These are phyloP conservation scores for Quillaja saponaria DNA, from an alignment of 306 rosid species.

Conservation along the genomic window DNA sequence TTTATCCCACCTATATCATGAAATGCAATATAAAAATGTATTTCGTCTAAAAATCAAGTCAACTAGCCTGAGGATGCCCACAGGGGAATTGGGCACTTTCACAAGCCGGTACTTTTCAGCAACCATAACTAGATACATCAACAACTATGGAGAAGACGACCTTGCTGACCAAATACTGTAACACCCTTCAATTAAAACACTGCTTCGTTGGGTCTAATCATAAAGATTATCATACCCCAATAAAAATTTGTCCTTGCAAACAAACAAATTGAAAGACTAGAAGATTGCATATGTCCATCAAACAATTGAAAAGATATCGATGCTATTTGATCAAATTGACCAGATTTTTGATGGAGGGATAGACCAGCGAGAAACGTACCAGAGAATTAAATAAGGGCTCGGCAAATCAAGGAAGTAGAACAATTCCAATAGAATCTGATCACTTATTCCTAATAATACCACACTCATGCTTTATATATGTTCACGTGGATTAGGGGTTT, in stretches of 20 bases:
- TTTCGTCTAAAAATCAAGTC: constrained; percentile 31
- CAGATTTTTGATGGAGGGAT: background rate
- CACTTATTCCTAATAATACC: no score
- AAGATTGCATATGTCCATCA: no score
- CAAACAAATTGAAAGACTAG: background rate
- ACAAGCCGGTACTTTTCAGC: constrained; percentile 55
- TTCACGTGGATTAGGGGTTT: no score
- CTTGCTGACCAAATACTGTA: constrained; percentile 14
- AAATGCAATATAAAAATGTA: constrained; percentile 32
- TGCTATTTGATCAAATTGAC: background rate
- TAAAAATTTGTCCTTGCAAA: background rate
- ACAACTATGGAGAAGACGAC: constrained; percentile 38
- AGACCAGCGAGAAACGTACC: constrained; percentile 16
- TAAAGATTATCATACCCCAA: constrained; percentile 15
- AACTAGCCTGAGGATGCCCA: constrained; percentile 62
- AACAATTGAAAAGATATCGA: background rate
- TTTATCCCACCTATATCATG: constrained; percentile 69
- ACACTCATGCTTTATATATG: no score
- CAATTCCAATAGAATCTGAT: background rate
- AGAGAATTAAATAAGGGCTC: background rate
- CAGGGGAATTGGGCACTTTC: constrained; percentile 53
- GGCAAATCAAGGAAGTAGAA: constrained; percentile 38
- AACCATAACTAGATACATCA: constrained; percentile 56
- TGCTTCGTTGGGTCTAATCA: constrained; percentile 27
- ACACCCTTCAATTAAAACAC: constrained; percentile 28